These are phyloP conservation scores for Cercospora berteroae DNA, from an alignment of 2,329 filamentous ascomycete species.

Conservation along the genomic window DNA sequence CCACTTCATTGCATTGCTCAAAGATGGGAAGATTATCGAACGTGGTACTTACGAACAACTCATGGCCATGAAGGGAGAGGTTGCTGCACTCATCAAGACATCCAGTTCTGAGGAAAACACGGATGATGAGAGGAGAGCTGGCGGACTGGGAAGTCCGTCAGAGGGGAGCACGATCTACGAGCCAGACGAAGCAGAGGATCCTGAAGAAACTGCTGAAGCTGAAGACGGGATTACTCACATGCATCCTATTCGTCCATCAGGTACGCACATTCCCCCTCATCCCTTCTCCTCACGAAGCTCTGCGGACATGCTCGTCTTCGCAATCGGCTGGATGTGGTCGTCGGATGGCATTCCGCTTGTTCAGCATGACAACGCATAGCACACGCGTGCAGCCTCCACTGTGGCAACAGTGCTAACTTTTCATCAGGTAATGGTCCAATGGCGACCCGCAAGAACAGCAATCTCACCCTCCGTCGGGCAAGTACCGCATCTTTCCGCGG, in stretches of 20 bases:
- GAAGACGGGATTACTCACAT: conserved; percentile 75
- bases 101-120: conserved; percentile 55
- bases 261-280: conserved; percentile 7
- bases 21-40: conserved; percentile 79
- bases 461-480: conserved; percentile 78
- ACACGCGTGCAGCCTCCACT: not conserved
- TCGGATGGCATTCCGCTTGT: not conserved
- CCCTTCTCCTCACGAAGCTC: not conserved
- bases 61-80: conserved; percentile 88
- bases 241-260: conserved; percentile 64
- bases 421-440: conserved; percentile 25
- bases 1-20: conserved; percentile 81
- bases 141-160: conserved; percentile 24
- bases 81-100: conserved; percentile 78
- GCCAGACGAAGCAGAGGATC: conserved; percentile 45
- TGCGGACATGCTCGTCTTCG: conserved; percentile 1
- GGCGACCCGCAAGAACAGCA: conserved; percentile 65
- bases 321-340: not conserved
- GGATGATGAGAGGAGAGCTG: conserved; percentile 23
- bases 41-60: conserved; percentile 87
- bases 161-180: conserved; percentile 50
- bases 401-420: conserved; percentile 4
- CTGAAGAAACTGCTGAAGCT: conserved; percentile 55
- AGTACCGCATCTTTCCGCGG: conserved; percentile 89
- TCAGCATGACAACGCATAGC: not conserved